These are phyloP conservation scores for Arthroderma sp. DNA, from an alignment of 2,329 filamentous ascomycete species.

Conservation along the genomic window DNA sequence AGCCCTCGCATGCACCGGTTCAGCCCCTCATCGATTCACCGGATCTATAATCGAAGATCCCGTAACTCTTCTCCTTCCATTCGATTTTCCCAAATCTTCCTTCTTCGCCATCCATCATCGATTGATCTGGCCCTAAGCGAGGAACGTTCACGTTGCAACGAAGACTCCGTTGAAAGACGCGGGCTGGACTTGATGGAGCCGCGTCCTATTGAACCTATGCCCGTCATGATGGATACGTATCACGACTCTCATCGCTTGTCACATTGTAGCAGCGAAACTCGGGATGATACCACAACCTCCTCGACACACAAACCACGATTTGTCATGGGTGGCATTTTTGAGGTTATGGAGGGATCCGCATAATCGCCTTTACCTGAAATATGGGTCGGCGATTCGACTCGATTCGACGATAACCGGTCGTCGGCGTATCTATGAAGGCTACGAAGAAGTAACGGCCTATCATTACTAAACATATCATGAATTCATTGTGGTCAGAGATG, in stretches of 20 bases:
- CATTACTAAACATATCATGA: no score
- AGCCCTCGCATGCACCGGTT: constrained; percentile 15
- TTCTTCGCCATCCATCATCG: constrained; percentile 31
- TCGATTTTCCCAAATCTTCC: constrained; percentile 19
- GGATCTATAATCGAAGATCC: constrained; percentile 14
- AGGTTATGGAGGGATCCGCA: constrained; percentile 32
- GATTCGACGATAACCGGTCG: no score
- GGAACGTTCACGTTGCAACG: constrained; percentile 27
- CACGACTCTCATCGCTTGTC: constrained; percentile 4
- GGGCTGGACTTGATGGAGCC: constrained; percentile 34
- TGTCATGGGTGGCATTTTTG: constrained; percentile 36
- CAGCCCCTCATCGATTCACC: constrained; percentile 10
- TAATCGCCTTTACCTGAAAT: constrained; percentile 9
- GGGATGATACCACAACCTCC: neutral
- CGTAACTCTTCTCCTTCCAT: constrained; percentile 20
- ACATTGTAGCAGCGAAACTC: constrained; percentile 1
- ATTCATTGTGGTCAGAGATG: no score
- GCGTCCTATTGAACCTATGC: constrained; percentile 26
- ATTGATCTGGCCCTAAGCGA: constrained; percentile 32
- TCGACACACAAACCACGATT: constrained; percentile 20
- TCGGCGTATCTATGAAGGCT: no score
- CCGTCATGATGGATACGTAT: constrained; percentile 9
- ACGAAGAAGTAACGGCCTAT: no score
- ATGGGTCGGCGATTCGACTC: no score
- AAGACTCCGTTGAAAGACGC: constrained; percentile 26